Conservation (phyloP, 164 flowering plant species). For the Paratinospora sagittata region DNA sequence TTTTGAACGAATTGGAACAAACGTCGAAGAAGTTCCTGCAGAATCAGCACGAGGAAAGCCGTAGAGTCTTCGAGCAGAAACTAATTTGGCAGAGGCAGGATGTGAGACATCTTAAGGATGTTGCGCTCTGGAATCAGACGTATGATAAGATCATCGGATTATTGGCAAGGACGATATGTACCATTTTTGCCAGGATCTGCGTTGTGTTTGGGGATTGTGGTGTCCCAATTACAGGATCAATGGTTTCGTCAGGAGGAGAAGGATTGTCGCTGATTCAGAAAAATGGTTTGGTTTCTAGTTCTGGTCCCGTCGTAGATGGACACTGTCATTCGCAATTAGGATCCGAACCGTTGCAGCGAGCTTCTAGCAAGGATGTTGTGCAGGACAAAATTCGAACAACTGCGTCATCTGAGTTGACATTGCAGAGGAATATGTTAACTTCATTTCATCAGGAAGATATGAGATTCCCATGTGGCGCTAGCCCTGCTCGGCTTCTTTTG, state of each 20-base stretch:
- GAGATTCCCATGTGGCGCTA: constrained; percentile 60
- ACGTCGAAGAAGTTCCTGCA: constrained; percentile 67
- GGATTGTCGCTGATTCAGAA: constrained; percentile 22
- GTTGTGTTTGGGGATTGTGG: constrained; percentile 52
- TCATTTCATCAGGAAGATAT: constrained; percentile 43
- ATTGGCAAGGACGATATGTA: constrained; percentile 81
- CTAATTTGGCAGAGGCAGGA: constrained; percentile 82
- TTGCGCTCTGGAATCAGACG: constrained; percentile 84
- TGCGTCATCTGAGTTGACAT: constrained; percentile 26
- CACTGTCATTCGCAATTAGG: constrained; percentile 10
- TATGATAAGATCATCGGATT: constrained; percentile 81
- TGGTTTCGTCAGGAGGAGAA: constrained; percentile 18
- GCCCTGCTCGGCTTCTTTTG: constrained; percentile 70
- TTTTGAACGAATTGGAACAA: constrained; percentile 73
- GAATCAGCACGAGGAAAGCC: constrained; percentile 70
- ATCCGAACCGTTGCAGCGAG: constrained; percentile 30
- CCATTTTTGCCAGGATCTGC: constrained; percentile 61
- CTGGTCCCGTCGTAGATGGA: constrained; percentile 12
- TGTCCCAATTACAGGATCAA: constrained; percentile 13
- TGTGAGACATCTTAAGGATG: constrained; percentile 63
- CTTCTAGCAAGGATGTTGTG: constrained; percentile 19
- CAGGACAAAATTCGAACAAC: constrained; percentile 24
- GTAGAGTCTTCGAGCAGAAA: constrained; percentile 75
- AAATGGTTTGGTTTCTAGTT: constrained; percentile 23
- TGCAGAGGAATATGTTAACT: constrained; percentile 30